Percentiles rank a stretch among this genome's conserved stretches.
phyloP scores from a whole-genome alignment of 2,329 filamentous ascomycete species.

The Aspergillus brunneoviolaceus region DNA sequence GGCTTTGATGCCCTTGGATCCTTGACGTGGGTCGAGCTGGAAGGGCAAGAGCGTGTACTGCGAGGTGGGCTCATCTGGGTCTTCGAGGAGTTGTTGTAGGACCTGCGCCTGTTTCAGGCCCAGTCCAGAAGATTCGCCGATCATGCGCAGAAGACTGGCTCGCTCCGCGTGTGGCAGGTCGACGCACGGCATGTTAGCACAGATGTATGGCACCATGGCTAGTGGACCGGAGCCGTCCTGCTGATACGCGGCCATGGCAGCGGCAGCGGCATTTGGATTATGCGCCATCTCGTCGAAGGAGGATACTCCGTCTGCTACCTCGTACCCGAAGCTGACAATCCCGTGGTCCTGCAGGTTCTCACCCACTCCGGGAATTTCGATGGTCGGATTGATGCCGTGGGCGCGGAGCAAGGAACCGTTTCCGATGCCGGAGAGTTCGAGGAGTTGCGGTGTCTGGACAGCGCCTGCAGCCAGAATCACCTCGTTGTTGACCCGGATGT shows the following conservation, averaged over 20 bases:
- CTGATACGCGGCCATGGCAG: constrained; percentile 22
- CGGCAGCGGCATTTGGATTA: constrained; percentile 18
- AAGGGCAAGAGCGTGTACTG: no score
- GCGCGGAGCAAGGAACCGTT: constrained; percentile 42
- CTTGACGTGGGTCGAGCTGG: no score
- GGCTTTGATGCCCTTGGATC: no score
- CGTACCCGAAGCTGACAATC: constrained; percentile 18
- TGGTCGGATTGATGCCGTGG: constrained; percentile 44
- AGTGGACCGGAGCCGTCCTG: constrained; percentile 24
- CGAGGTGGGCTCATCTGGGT: not conserved
- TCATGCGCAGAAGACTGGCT: not conserved
- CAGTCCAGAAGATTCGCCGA: not conserved
- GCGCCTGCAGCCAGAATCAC: constrained; percentile 61
- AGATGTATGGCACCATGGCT: not conserved
- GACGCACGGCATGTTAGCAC: not conserved
- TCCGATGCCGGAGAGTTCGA: constrained; percentile 63
- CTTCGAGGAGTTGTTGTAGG: constrained; percentile 13
- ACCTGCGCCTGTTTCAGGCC: not conserved
- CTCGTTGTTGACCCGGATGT: constrained; percentile 46
- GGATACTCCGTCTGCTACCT: constrained; percentile 23
- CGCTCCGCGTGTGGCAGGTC: not conserved
- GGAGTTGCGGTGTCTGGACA: constrained; percentile 57
- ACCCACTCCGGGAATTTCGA: constrained; percentile 51
- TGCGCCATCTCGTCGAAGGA: constrained; percentile 22
- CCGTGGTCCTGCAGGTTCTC: constrained; percentile 54